Base-by-base conservation (phyloP, 768 basidiomycete genomes). In the Lactarius pseudohatsudake region DNA sequence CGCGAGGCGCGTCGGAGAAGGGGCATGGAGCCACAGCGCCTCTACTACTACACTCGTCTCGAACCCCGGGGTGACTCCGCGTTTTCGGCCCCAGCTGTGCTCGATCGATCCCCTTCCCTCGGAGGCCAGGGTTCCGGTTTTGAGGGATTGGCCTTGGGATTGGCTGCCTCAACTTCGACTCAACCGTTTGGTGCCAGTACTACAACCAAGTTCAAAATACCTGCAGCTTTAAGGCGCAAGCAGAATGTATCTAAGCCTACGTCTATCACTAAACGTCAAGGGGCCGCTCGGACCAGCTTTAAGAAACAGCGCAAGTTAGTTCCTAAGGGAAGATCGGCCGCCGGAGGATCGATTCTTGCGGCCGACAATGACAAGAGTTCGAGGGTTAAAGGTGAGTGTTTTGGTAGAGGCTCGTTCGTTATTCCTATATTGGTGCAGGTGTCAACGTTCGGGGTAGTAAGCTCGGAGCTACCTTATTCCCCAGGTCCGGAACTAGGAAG, bases 1-100 rank as follows among this genome's bases (percentile, higher is more conserved):
- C 62, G 18, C 28, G 62, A 8, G 13, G 22, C 6, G 66, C 70
- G 66, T 65, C 72, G 20, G 64, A 58, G 20, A 36, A 54, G 26
- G 72, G 64, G 30, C 13, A 64, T 67, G 28, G 61, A 47, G 18
- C 1, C 18, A 5, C 18, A 2, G 13, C 4, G 50, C 2, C 16
- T 60, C 34, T 9, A 47, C 28, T 2, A 1, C 34, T 9, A 47
- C 28, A 2, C 3, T 32, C 4, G 43, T 38, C 26, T 59, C 43
- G 57, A 47, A 59, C 43, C 57, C n/a, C 15, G 16, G 41, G 66
- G 36, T 40, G 62, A 43, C 22, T 0, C 32, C 11, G 26, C 11
- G 2, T 8, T 54, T 38, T 40, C 36, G 5, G 4, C 30, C 9
- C 13, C 66, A 50, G 45, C 43, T 26, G 6, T 34, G 60, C 56